Conservation (phyloP, 2,329 filamentous ascomycete genomes). For the Arthrobotrys entomopaga region DNA sequence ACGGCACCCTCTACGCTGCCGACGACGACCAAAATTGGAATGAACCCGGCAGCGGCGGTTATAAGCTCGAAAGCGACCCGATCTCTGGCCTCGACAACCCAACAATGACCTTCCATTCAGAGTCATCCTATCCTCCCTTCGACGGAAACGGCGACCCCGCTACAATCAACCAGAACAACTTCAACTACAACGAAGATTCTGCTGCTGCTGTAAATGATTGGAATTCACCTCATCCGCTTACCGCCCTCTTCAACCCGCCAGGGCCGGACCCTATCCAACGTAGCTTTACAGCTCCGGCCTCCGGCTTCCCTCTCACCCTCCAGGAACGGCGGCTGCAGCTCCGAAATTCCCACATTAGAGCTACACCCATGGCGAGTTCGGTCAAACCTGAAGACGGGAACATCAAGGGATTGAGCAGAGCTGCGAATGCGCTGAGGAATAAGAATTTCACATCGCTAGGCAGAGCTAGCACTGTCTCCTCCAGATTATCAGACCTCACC, state of each 20-base stretch:
- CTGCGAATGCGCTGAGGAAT: conserved; percentile 45
- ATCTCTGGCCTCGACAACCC: background rate
- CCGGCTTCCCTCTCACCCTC: conserved; percentile 47
- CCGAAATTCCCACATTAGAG: conserved; percentile 51
- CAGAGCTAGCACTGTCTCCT: conserved; percentile 47
- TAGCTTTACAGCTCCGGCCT: conserved; percentile 45
- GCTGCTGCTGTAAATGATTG: conserved; percentile 10
- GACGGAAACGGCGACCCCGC: background rate
- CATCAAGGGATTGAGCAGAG: conserved; percentile 35
- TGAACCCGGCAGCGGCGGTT: conserved; percentile 34
- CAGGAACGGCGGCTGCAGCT: conserved; percentile 46
- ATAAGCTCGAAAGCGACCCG: conserved; percentile 40
- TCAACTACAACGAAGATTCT: conserved; percentile 14
- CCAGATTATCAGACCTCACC: conserved; percentile 40
- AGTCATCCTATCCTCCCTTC: conserved; percentile 11
- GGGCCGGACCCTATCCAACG: conserved; percentile 43
- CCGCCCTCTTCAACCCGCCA: conserved; percentile 47
- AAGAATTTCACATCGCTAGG: conserved; percentile 48
- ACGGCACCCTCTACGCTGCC: conserved; percentile 35
- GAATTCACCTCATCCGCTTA: conserved; percentile 41
- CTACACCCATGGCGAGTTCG: conserved; percentile 51
- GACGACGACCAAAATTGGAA: conserved; percentile 50
- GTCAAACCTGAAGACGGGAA: conserved; percentile 39
- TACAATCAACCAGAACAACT: conserved; percentile 13
- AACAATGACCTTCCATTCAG: conserved; percentile 4